Evolutionary conservation across 2,329 filamentous ascomycete species (phyloP), one percentile per base, ranked within the genome.

Genomic region (Fusarium sp.): DNA sequence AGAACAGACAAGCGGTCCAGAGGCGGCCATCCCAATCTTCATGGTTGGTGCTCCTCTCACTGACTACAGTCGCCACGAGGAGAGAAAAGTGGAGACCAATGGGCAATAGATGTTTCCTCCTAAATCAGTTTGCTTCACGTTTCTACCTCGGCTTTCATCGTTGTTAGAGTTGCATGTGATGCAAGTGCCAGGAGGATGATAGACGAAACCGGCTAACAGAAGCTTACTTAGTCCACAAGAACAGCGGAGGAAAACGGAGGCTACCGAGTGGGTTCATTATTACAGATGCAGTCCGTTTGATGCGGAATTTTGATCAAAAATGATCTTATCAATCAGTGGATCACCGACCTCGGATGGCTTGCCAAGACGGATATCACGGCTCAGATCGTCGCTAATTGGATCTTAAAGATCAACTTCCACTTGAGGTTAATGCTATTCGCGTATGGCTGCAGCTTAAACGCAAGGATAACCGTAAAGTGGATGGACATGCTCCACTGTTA

Each of bases 1-100:
- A 99, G 94, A 61, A 98, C 89, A 40, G 92, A 94, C 58, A 99
- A 85, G 54, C 94, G 92, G 79, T 99, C 96, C 25, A 98, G 84
- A 1, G 95, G 94, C 12, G 94, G 68, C 89, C 85, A 67, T 97
- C 94, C 88, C 93, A 96, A 78, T 94, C 94, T 74, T 96, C 93
- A 61, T 96, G 92, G 75, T 94, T 94, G 18, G 90, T 91, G 79
- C 91, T 94, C 80, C 90, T 94, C 29, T 13, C 3, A 30, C 11
- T 30, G 12, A 30, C 29, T 30, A 6, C 13, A 30, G 11, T 30
- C 12, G 29, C 29, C 29, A 30, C 12, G 29, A 30, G 5, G 12
- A 30, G 13, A 13, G 13, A 30, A 30, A 29, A 11, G 29, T 5
- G 12, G 12, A 6, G 29, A 30, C 7, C 12, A 7, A 13, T 30